These are phyloP conservation scores for Globisporangium nodosum DNA, from an alignment of 352 stramenopile genomes.

Conservation along the genomic window DNA sequence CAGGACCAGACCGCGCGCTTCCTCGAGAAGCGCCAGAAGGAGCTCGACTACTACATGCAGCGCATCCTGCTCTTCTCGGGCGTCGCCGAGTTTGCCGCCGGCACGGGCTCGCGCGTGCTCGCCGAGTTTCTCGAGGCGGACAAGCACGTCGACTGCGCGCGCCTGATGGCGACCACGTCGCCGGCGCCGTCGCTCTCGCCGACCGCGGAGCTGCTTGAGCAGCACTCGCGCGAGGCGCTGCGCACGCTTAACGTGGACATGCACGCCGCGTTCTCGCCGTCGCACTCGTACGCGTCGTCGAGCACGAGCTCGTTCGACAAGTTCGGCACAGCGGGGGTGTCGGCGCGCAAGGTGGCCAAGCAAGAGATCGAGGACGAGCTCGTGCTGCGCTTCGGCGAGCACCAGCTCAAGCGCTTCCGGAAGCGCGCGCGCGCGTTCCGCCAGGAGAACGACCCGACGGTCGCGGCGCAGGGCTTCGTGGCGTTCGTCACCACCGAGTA, in stretches of 20 bases:
- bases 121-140: slow-evolving; percentile 57
- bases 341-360: slow-evolving; percentile 36
- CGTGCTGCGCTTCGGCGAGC: slow-evolving; percentile 33
- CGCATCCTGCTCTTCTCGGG: slow-evolving; percentile 74
- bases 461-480: slow-evolving; percentile 40
- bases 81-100: slow-evolving; percentile 50
- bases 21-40: slow-evolving; percentile 66
- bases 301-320: slow-evolving; percentile 14
- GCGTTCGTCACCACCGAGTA: slow-evolving; percentile 48
- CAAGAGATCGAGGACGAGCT: slow-evolving; percentile 71
- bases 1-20: slow-evolving; percentile 65
- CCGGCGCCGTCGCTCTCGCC: slow-evolving; percentile 14
- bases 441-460: slow-evolving; percentile 60
- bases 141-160: slow-evolving; percentile 39
- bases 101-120: slow-evolving; percentile 46
- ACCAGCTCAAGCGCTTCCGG: slow-evolving; percentile 62
- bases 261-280: slow-evolving; percentile 23
- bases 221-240: slow-evolving; percentile 13
- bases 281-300: slow-evolving; percentile 16
- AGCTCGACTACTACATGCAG: slow-evolving; percentile 83
- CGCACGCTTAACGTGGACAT: slow-evolving; percentile 36
- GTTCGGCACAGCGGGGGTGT: background rate
- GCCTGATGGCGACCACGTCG: slow-evolving; percentile 12
- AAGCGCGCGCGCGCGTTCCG: slow-evolving; percentile 60
- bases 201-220: slow-evolving; percentile 12